Conservation (phyloP, 495 filamentous ascomycete species). For the Cladorrhinum samala region DNA sequence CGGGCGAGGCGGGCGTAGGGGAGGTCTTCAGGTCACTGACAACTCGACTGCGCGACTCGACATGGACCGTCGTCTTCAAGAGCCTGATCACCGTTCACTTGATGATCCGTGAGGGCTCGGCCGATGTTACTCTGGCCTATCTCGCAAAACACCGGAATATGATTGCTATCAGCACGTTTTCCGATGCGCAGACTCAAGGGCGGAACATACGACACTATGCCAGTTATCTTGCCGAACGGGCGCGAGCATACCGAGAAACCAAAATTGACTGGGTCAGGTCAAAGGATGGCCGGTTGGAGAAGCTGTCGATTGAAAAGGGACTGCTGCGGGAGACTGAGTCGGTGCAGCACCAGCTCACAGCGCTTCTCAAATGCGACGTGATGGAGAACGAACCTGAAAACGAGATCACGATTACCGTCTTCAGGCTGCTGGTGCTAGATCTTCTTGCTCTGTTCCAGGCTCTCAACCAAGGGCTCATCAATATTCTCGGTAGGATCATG, state of each 20-base stretch:
- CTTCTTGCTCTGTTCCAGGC: conserved; percentile 87
- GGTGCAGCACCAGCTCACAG: conserved; percentile 83
- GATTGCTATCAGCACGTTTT: conserved; percentile 83
- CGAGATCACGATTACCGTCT: conserved; percentile 95
- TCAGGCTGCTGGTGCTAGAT: conserved; percentile 85
- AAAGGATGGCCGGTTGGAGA: conserved; percentile 76
- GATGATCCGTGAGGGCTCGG: conserved; percentile 94
- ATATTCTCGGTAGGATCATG: conserved; percentile 69
- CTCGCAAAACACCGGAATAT: conserved; percentile 76
- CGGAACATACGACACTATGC: conserved; percentile 91
- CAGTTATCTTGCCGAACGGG: conserved; percentile 76
- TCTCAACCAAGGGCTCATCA: conserved; percentile 97
- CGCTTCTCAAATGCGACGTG: conserved; percentile 85
- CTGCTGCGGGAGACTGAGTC: conserved; percentile 85
- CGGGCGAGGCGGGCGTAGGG: conserved; percentile 89
- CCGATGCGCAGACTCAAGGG: conserved; percentile 94
- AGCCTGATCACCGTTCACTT: conserved; percentile 89
- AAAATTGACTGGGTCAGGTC: conserved; percentile 85
- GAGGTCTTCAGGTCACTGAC: conserved; percentile 93
- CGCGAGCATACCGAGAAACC: conserved; percentile 72
- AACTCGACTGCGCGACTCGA: conserved; percentile 82
- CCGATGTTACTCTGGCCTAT: conserved; percentile 79
- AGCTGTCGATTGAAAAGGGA: conserved; percentile 86
- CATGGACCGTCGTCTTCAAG: conserved; percentile 97
- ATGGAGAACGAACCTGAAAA: conserved; percentile 88